phyloP scores from a whole-genome alignment of 345 rosid genomes.

The Citrus unshiu region DNA sequence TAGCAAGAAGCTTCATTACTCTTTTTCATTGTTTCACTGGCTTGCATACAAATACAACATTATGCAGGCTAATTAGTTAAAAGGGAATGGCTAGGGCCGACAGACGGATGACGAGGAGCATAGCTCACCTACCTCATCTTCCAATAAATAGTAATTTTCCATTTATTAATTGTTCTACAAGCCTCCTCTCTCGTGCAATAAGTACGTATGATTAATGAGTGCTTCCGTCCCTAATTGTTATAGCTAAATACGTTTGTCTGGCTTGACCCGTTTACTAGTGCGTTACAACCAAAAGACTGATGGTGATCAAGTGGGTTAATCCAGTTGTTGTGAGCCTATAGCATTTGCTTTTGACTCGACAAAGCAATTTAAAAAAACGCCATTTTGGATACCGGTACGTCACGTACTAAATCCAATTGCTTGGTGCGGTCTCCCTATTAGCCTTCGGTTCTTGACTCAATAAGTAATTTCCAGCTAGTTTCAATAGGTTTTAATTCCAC shows the following conservation, averaged over 20 bases:
- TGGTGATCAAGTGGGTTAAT: conserved; percentile 3
- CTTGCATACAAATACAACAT: no score
- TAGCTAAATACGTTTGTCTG: no score
- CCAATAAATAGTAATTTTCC: background rate
- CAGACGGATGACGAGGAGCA: conserved; percentile 26
- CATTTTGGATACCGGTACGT: background rate
- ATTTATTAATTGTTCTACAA: background rate
- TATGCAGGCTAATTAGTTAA: no score
- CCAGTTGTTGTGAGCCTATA: conserved; percentile 7
- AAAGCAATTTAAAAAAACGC: background rate
- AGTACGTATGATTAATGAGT: background rate
- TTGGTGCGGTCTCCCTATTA: conserved; percentile 12
- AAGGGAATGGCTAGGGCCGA: background rate
- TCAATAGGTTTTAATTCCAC: background rate
- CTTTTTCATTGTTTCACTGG: no score
- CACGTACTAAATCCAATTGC: background rate
- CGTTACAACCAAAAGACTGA: conserved; percentile 21
- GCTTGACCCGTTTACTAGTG: background rate
- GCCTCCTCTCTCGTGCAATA: background rate
- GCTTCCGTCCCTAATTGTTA: conserved; percentile 21
- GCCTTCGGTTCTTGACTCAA: conserved; percentile 1
- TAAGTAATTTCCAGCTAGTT: background rate
- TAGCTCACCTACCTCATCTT: conserved; percentile 29
- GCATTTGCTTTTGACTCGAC: conserved; percentile 1
- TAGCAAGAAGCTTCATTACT: conserved; percentile 30